A percentile compares a stretch with the other conserved stretches of the same genome.
Evolutionary conservation across 1,284 basidiomycete genomes (phyloP).

Genomic region (Dichomitus squalens): DNA sequence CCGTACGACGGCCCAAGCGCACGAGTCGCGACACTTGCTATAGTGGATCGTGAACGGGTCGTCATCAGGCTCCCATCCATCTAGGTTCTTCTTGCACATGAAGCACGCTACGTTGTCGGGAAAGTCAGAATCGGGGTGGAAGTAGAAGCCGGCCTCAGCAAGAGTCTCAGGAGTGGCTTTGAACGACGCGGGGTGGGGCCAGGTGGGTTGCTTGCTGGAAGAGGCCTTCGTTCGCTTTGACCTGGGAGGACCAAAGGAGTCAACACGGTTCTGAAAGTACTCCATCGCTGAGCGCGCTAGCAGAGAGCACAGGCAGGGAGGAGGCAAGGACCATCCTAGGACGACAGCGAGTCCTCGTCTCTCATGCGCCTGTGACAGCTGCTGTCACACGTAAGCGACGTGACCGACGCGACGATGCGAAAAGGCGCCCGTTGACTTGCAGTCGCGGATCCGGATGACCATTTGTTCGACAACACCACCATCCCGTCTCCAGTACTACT

Average conservation of each 20-base stretch:
- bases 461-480: not conserved
- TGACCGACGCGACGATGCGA: slow-evolving; percentile 21
- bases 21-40: slow-evolving; percentile 59
- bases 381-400: slow-evolving; percentile 6
- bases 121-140: slow-evolving; percentile 60
- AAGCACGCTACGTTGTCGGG: slow-evolving; percentile 77
- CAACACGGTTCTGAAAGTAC: slow-evolving; percentile 53
- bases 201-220: slow-evolving; percentile 41
- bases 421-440: not conserved
- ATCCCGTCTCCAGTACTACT: too few relatives aligned
- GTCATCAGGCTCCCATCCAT: slow-evolving; percentile 79
- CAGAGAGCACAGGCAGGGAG: not conserved
- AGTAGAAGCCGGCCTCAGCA: slow-evolving; percentile 85
- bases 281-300: slow-evolving; percentile 48
- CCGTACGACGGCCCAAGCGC: slow-evolving; percentile 77
- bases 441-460: not conserved
- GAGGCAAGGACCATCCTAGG: slow-evolving; percentile 1
- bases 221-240: slow-evolving; percentile 45
- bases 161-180: slow-evolving; percentile 69
- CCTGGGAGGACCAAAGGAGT: slow-evolving; percentile 54
- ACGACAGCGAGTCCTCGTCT: not conserved
- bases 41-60: slow-evolving; percentile 83
- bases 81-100: slow-evolving; percentile 73
- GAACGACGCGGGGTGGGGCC: slow-evolving; percentile 66
- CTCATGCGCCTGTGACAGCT: slow-evolving; percentile 18